Evolutionary conservation across 768 basidiomycete genomes (phyloP), one percentile per base, ranked within the genome.

Genomic region (Leucocoprinus leucothites): DNA sequence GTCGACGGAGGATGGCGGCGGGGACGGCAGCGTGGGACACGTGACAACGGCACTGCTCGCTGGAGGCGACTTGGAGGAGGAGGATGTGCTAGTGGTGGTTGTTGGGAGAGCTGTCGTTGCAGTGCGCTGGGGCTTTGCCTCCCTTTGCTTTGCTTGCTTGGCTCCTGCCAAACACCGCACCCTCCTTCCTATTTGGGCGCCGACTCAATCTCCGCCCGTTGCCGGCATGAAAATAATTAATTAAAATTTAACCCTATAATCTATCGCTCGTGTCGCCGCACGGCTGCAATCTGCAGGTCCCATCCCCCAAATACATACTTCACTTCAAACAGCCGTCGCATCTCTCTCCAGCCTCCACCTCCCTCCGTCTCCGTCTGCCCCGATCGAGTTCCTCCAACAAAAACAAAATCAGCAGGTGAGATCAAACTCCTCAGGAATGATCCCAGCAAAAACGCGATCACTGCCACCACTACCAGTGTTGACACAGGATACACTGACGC

Each of bases 361-460:
- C 76, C 79, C 65, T 80, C 82, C 52, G 72, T 78, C 57, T 83
- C 81, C 65, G 69, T 66, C 58, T 78, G 58, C 61, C 85, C 83
- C 60, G 31, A 5, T 34, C 31, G 6, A 6, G 6, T 13, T 34
- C 74, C 76, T 61, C 81, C 86, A 41, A 91, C 83, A 67, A 93
- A 87, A 42, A 94, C 85, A 72, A 94, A 95, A 70, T 97, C 96
- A 14, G 88, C 91, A 42, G 96, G 91, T 5, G 87, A 89, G 36
- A 98, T 74, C 58, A 98, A 77, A 16, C 91, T 93, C 53, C 96
- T 83, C 58, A 97, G 72, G 53, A 98, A 74, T 24, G 93, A 95
- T 54, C 96, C 96, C 63, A 98, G 81, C 63, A 98, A 74, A 70
- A 98, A 94, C 24, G 89, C 87, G 62, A 97, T 89, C 59, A 98